Evolutionary conservation across 169 alveolate genomes (phyloP).

Genomic region (Fabrea salina): DNA sequence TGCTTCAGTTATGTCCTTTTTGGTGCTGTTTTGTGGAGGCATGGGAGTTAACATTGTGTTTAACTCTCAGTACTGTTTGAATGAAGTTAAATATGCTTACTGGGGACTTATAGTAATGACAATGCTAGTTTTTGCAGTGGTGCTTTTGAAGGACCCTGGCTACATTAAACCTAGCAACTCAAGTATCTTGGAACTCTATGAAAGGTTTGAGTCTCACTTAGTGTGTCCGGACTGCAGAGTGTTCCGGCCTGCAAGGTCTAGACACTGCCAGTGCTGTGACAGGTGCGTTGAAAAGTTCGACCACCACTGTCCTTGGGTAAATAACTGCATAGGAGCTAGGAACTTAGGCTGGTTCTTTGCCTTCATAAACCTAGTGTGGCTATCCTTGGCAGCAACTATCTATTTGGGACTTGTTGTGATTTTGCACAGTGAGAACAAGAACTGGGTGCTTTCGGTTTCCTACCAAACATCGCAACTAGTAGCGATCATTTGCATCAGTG

Average conservation of each 20-base stretch:
- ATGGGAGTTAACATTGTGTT: neutral
- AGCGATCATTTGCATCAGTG: neutral
- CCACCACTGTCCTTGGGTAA: slow-evolving; percentile 84
- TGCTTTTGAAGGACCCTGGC: slow-evolving; percentile 25
- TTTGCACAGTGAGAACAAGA: neutral
- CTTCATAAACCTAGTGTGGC: slow-evolving; percentile 32
- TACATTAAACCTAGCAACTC: neutral
- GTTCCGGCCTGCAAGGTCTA: slow-evolving; percentile 55
- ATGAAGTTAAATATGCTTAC: neutral
- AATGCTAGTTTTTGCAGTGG: neutral
- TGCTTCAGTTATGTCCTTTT: neutral
- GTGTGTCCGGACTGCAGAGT: slow-evolving; percentile 72
- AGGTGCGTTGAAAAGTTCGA: slow-evolving; percentile 72
- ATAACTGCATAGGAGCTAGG: slow-evolving; percentile 73
- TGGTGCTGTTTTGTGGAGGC: neutral
- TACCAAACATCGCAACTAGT: neutral
- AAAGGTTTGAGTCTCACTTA: slow-evolving; percentile 45
- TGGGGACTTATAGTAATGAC: neutral
- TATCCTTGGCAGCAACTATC: slow-evolving; percentile 15
- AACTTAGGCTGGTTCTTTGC: slow-evolving; percentile 50
- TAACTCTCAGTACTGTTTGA: neutral
- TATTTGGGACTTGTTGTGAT: neutral
- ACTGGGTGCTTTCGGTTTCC: neutral
- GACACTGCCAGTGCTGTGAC: slow-evolving; percentile 73
- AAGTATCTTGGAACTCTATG: slow-evolving; percentile 5